Percentiles rank a stretch among this genome's conserved stretches.
Conservation (phyloP, 192 early-diverging fungal species). For the Irineochytrium annulatum region DNA sequence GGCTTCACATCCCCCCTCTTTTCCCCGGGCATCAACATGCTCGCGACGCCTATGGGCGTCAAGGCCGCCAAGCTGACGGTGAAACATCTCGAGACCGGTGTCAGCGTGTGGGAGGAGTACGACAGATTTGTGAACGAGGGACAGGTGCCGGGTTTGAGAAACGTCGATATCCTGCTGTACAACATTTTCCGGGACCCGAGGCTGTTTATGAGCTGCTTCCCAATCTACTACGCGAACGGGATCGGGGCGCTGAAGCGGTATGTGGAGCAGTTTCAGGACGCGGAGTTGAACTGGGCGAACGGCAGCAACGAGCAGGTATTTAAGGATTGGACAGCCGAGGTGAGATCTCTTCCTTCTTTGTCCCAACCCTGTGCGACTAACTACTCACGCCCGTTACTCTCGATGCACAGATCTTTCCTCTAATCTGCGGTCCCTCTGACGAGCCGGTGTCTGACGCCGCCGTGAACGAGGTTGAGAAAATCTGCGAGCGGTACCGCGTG, state of each 20-base stretch:
- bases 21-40: conserved; percentile 1
- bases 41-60: not conserved
- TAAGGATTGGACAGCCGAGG: too few relatives aligned
- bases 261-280: too few relatives aligned
- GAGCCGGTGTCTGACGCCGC: not conserved
- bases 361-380: too few relatives aligned
- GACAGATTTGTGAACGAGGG: not conserved
- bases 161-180: not conserved
- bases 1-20: conserved; percentile 7
- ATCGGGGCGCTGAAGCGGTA: too few relatives aligned
- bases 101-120: not conserved
- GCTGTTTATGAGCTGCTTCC: not conserved
- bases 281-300: not conserved
- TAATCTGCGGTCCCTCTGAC: not conserved
- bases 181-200: conserved; percentile 1
- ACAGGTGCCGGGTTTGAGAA: not conserved
- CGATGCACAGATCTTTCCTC: not conserved
- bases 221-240: not conserved
- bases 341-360: too few relatives aligned
- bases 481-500: not conserved
- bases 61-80: not conserved
- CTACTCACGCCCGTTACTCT: too few relatives aligned
- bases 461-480: not conserved
- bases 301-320: not conserved
- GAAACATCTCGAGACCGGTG: not conserved